phyloP scores from a whole-genome alignment of 2,329 filamentous ascomycete genomes.

The Xylariaceae sp. region DNA sequence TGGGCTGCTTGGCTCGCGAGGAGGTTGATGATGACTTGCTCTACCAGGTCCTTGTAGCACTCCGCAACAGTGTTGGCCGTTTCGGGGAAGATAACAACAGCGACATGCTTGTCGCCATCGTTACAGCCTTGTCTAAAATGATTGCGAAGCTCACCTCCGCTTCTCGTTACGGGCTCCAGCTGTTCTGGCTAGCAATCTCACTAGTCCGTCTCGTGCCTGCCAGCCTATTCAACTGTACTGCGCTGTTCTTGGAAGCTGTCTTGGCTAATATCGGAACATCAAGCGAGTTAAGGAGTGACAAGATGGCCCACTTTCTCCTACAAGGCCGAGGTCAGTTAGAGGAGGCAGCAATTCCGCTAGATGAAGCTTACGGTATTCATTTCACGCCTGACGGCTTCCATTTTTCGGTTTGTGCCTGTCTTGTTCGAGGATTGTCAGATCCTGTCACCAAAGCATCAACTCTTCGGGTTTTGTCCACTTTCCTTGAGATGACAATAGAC shows the following conservation, averaged over 20 bases:
- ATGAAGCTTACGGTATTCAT: conserved; percentile 67
- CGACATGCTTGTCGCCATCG: conserved; percentile 70
- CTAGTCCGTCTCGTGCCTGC: conserved; percentile 66
- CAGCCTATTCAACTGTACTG: conserved; percentile 66
- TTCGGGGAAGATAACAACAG: conserved; percentile 66
- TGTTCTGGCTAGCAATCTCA: conserved; percentile 72
- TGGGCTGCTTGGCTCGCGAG: conserved; percentile 71
- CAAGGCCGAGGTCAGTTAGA: conserved; percentile 64
- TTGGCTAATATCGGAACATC: conserved; percentile 65
- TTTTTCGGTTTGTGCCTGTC: conserved; percentile 65
- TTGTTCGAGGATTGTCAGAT: conserved; percentile 66
- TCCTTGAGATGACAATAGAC: conserved; percentile 56
- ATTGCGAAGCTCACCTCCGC: conserved; percentile 68
- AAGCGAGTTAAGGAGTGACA: conserved; percentile 60
- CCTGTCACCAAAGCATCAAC: conserved; percentile 61
- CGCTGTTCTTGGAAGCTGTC: conserved; percentile 66
- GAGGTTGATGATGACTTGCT: conserved; percentile 73
- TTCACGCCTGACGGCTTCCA: conserved; percentile 68
- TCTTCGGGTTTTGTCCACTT: conserved; percentile 63
- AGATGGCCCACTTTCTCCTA: conserved; percentile 62
- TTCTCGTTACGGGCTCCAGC: conserved; percentile 68
- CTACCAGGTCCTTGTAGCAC: conserved; percentile 70
- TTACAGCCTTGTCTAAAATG: conserved; percentile 70
- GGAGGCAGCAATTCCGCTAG: conserved; percentile 62
- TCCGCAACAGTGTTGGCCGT: conserved; percentile 65